These are phyloP conservation scores for Saururus chinensis DNA, from an alignment of 164 flowering plant genomes.

Conservation along the genomic window DNA sequence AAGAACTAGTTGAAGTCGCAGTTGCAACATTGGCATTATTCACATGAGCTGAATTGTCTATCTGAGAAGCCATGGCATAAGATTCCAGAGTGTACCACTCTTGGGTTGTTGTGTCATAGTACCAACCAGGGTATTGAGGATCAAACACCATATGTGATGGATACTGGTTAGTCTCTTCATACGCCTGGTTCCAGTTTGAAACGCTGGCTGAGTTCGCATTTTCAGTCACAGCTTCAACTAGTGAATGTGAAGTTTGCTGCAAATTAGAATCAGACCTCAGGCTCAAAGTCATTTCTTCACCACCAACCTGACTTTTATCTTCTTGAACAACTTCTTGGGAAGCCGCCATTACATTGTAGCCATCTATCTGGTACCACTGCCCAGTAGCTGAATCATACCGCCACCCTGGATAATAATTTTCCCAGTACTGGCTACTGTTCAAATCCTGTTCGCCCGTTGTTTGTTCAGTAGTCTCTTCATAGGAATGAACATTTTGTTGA, in stretches of 20 bases:
- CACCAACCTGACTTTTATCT: conserved; percentile 9
- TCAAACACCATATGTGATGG: conserved; percentile 87
- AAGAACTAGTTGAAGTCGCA: conserved; percentile 13
- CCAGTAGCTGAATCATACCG: conserved; percentile 55
- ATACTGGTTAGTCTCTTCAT: conserved; percentile 44
- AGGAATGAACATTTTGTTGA: conserved; percentile 17
- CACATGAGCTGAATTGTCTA: conserved; percentile 18
- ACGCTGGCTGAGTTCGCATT: conserved; percentile 26
- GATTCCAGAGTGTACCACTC: conserved; percentile 69
- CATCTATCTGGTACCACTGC: conserved; percentile 78
- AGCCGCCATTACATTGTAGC: conserved; percentile 20
- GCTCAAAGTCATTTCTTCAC: conserved; percentile 21
- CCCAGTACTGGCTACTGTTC: conserved; percentile 56
- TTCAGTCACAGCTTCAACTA: conserved; percentile 33
- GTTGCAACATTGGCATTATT: conserved; percentile 36
- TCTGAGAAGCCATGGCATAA: conserved; percentile 28
- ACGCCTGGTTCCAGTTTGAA: conserved; percentile 37
- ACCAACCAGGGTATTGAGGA: conserved; percentile 94
- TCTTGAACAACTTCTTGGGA: conserved; percentile 18
- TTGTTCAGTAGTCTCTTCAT: conserved; percentile 21
- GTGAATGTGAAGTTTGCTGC: conserved; percentile 54
- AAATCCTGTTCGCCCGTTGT: conserved; percentile 21
- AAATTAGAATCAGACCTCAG: conserved; percentile 48
- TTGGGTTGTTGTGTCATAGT: conserved; percentile 60
- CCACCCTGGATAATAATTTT: conserved; percentile 90